Conservation (phyloP, 1,284 basidiomycete genomes). For the Cryptococcus floricola region DNA sequence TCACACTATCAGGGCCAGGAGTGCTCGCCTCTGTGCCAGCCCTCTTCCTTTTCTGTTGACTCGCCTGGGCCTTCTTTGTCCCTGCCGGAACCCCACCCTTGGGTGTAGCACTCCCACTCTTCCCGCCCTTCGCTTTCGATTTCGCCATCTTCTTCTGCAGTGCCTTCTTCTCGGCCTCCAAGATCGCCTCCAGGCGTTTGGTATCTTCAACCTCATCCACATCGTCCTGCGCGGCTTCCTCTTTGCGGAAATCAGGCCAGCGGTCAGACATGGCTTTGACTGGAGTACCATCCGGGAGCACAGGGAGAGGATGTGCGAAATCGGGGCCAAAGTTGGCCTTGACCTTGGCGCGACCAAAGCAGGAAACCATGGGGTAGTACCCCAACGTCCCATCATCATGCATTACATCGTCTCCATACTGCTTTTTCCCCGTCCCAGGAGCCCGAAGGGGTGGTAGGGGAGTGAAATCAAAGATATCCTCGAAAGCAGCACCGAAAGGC, state of each 20-base stretch:
- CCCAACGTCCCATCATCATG: conserved; percentile 94
- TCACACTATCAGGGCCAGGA: background rate
- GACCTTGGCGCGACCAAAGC: conserved; percentile 86
- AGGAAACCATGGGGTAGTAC: conserved; percentile 90
- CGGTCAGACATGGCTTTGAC: conserved; percentile 35
- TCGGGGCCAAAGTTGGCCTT: conserved; percentile 81
- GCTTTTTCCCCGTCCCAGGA: conserved; percentile 56
- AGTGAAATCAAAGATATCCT: conserved; percentile 84
- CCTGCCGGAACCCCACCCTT: too few relatives aligned
- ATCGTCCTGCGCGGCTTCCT: conserved; percentile 41
- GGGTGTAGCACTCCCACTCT: background rate
- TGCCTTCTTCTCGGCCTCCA: conserved; percentile 17
- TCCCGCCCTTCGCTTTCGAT: conserved; percentile 4
- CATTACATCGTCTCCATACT: conserved; percentile 61
- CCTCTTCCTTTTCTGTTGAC: too few relatives aligned
- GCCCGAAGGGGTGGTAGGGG: conserved; percentile 62
- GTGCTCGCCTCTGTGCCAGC: background rate
- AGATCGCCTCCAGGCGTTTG: conserved; percentile 23
- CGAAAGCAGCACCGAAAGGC: conserved; percentile 78
- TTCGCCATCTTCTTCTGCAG: conserved; percentile 7
- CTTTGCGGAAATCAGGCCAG: conserved; percentile 37
- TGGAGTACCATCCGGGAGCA: background rate
- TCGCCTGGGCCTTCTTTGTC: too few relatives aligned
- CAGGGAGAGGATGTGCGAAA: conserved; percentile 68
- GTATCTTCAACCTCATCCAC: conserved; percentile 35